phyloP scores from a whole-genome alignment of 306 rosid species.

The Mimosa bimucronata region DNA sequence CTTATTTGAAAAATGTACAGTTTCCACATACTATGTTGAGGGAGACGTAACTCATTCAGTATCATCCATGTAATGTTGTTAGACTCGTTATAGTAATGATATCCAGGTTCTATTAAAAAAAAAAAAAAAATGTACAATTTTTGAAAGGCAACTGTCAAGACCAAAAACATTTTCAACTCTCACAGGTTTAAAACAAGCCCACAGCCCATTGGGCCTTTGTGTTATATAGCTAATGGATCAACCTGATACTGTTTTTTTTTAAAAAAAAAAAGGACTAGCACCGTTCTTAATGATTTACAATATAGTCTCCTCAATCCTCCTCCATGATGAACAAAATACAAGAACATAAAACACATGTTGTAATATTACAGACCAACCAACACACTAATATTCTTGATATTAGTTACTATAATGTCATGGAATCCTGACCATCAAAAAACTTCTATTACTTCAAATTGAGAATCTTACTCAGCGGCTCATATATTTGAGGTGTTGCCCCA shows the following conservation, averaged over 20 bases:
- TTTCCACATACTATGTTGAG: too few species aligned
- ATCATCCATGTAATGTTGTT: too few species aligned
- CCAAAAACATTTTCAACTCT: too few species aligned
- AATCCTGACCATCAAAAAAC: neutral
- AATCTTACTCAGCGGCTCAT: conserved; percentile 60
- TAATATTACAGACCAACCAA: neutral
- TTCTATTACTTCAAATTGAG: conserved; percentile 69
- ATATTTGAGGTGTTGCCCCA: conserved; percentile 27
- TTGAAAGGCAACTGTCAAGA: too few species aligned
- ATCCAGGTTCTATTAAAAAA: too few species aligned
- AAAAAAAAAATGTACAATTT: too few species aligned
- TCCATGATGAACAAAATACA: neutral
- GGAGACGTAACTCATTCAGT: too few species aligned
- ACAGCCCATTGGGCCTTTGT: neutral
- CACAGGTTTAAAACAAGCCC: neutral
- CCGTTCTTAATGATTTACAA: neutral
- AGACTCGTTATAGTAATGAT: too few species aligned
- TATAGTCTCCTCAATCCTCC: neutral
- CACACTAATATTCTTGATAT: neutral
- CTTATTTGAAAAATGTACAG: too few species aligned
- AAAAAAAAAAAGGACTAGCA: neutral
- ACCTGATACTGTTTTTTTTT: too few species aligned
- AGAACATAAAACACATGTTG: neutral
- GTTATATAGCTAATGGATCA: neutral
- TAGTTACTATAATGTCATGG: too few species aligned